Base-by-base conservation (phyloP, 1,284 basidiomycete species). In the Ganoderma leucocontextum region DNA sequence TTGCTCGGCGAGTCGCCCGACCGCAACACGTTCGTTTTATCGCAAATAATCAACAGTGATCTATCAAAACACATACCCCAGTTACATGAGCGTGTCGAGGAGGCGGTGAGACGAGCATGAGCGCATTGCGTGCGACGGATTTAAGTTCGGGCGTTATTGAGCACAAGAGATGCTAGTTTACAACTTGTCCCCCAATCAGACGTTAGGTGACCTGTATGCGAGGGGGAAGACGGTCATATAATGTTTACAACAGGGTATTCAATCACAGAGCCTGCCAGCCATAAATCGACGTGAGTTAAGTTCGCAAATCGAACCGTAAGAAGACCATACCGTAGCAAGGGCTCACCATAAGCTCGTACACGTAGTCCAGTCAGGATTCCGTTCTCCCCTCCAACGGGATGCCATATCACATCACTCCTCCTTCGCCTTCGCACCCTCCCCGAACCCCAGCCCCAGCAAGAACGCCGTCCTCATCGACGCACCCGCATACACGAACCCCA, bases 401-500 rank as follows among this genome's bases (percentile, higher is more conserved):
- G 4, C 2, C 9, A 12, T 4, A 10, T 4, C 9, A 12, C 47
- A 49, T 63, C 57, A 67, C 12, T 64, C 62, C 39, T 39, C 38
- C 53, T 67, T 66, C 9, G 25, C 29, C 29, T 36, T 25, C 39
- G 39, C 7, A 13, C 29, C 33, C 4, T 19, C 39, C 22, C 65
- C 63, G 6, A 75, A 44, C 22, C 83, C 83, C 8, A 83, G 25
- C 8, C 81, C 83, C 29, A 75, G 61, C 52, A 84, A 74, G 70
- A 85, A 85, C 15, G 78, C 75, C 9, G 80, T 76, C 63, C 84
- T 76, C 78, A 82, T 80, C 33, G 75, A 74, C 38, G 84, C 85
- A 4, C 85, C 86, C 29, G 79, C 62, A 67, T 86, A 86, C 8
- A 86, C 86, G 62, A 86, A 86, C 17, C 84, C 85, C n/a, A 87